Base-by-base conservation (phyloP, 2,329 filamentous ascomycete genomes). In the Trichoderma sp. region DNA sequence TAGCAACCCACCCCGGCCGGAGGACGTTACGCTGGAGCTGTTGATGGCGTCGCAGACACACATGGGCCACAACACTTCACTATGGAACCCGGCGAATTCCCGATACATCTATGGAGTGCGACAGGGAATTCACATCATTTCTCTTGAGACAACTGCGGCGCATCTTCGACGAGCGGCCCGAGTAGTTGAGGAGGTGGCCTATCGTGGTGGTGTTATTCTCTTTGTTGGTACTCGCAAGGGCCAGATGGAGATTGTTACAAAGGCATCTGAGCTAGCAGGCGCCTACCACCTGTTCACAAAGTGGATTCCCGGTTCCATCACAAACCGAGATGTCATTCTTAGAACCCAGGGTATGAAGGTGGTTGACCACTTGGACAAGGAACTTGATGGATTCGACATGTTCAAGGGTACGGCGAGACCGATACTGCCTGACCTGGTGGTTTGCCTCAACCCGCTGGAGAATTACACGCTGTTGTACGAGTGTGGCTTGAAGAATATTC, bases 61-160 rank as follows among this genome's bases (percentile, higher is more conserved):
- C 85, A 91, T 98, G 84, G 97, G 97, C 77, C 97, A 99, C 86
- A 91, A 94, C 81, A 96, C 93, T 0, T 94, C 94, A 77, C 89
- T 95, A 67, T 99, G 97, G 97, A 97, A 99, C 85, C 95, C 97
- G 12, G 92, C 91, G 71, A 99, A 98, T 86, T 93, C 95, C 78
- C 91, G 94, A 79, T 98, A 98, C 86, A 98, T 99, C 83, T 95
- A 94, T 83, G 97, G 97, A 80, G 91, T 97, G 77, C 90, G 97
- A 62, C 90, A 97, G 79, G 95, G 93, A 18, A 92, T 97, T 77
- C 96, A 98, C 85, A 95, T 99, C 83, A 98, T 99, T 84, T 93
- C 93, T 11, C 91, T 98, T 4, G 97, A 99, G 83, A 89, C 91
- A 76, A 98, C 94, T 38, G 95, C 95, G 16, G 93, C 95, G 18